Percentiles rank a stretch among this genome's conserved stretches.
Conservation (phyloP, 768 basidiomycete genomes). For the Auricularia sp. region DNA sequence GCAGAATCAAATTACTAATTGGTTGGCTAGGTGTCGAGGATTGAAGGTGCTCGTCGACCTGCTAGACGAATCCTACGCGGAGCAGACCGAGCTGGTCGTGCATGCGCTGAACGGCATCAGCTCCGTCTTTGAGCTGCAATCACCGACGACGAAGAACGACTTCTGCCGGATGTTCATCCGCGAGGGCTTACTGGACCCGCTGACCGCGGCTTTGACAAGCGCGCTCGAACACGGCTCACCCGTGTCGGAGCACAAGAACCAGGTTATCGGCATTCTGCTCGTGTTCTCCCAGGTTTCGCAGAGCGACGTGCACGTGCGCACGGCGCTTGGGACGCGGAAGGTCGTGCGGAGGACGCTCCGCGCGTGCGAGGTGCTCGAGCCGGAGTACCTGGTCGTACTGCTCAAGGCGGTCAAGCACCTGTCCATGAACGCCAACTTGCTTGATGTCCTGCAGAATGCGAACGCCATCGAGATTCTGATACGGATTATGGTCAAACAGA, state of each 20-base stretch:
- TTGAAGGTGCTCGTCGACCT: conserved; percentile 91
- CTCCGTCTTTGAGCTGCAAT: conserved; percentile 91
- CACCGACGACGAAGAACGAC: conserved; percentile 94
- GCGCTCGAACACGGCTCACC: conserved; percentile 66
- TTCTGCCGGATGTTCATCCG: conserved; percentile 97
- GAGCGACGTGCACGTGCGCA: conserved; percentile 85
- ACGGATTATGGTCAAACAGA: conserved; percentile 70
- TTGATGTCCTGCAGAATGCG: conserved; percentile 92
- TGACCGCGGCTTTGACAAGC: conserved; percentile 80
- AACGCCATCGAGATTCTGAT: conserved; percentile 91
- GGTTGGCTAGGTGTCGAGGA: conserved; percentile 67
- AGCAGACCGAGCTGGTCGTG: conserved; percentile 83
- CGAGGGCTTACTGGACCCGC: conserved; percentile 87
- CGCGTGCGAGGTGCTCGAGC: conserved; percentile 77
- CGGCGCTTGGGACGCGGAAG: conserved; percentile 82
- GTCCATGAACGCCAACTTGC: conserved; percentile 81
- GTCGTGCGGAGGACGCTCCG: conserved; percentile 84
- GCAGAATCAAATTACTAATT: conserved; percentile 1
- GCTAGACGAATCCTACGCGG: conserved; percentile 89
- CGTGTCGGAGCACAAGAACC: conserved; percentile 67
- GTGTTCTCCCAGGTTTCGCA: conserved; percentile 97
- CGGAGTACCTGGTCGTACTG: conserved; percentile 79
- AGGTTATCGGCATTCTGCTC: conserved; percentile 79
- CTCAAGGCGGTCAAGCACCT: conserved; percentile 94
- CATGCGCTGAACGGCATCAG: conserved; percentile 92